These are phyloP conservation scores for Sphagnurus paluster DNA, from an alignment of 1,284 basidiomycete species.

Conservation along the genomic window DNA sequence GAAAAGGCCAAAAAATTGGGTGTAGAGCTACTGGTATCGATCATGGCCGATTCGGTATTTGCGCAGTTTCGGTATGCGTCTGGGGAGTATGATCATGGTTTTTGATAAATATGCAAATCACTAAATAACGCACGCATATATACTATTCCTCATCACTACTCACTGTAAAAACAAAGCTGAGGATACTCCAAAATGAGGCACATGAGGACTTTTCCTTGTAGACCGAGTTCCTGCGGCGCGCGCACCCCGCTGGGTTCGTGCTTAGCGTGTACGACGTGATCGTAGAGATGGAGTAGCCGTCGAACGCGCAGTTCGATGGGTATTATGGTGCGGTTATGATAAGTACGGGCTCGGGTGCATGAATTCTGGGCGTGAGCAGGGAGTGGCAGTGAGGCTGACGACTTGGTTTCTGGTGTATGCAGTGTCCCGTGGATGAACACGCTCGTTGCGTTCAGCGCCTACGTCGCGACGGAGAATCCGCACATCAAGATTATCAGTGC, in stretches of 20 bases:
- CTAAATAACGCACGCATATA: no score
- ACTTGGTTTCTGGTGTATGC: neutral
- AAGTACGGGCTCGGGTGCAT: conserved; percentile 67
- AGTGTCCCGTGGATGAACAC: conserved; percentile 70
- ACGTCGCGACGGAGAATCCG: conserved; percentile 48
- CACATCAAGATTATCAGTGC: conserved; percentile 66
- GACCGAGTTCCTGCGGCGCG: conserved; percentile 35
- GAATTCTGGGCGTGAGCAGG: neutral
- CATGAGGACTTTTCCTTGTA: no score
- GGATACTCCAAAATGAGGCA: no score
- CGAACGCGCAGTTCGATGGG: conserved; percentile 35
- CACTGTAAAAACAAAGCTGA: no score
- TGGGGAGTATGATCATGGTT: no score
- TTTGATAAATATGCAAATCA: no score
- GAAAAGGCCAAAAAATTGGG: no score
- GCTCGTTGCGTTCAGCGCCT: conserved; percentile 57
- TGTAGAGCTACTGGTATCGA: no score
- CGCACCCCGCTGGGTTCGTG: conserved; percentile 24
- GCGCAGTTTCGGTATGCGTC: no score
- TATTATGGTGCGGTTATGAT: conserved; percentile 60
- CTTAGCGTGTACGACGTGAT: conserved; percentile 56
- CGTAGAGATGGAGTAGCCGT: conserved; percentile 53
- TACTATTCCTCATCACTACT: no score
- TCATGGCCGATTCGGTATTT: no score
- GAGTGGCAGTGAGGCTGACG: neutral